These are phyloP conservation scores for Lanzia echinophila DNA, from an alignment of 2,329 filamentous ascomycete genomes.

Conservation along the genomic window DNA sequence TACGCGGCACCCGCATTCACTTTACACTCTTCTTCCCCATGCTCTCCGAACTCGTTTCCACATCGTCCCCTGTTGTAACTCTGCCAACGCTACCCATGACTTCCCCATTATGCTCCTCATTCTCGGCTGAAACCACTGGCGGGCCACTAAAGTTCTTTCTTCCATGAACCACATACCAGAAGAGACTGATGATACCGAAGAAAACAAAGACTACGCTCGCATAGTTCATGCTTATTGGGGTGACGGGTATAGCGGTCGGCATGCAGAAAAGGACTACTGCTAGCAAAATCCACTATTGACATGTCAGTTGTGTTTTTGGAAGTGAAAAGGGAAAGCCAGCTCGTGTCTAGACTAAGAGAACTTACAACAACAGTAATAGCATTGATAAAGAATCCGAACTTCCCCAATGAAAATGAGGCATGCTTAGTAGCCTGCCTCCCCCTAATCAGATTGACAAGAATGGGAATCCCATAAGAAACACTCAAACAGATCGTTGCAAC, in stretches of 20 bases:
- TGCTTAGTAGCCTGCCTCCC: constrained; percentile 58
- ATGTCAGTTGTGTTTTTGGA: background rate
- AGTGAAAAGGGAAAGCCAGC: background rate
- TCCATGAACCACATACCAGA: constrained; percentile 58
- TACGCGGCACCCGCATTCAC: background rate
- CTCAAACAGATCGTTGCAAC: constrained; percentile 74
- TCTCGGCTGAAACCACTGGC: constrained; percentile 20
- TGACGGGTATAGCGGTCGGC: constrained; percentile 56
- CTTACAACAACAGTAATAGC: constrained; percentile 47
- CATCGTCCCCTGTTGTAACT: constrained; percentile 14
- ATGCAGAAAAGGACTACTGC: constrained; percentile 71
- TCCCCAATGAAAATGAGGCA: constrained; percentile 62
- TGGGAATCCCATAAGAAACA: constrained; percentile 69
- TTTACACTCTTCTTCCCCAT: constrained; percentile 6
- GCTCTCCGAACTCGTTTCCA: constrained; percentile 5
- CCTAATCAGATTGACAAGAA: constrained; percentile 62
- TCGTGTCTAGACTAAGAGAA: background rate
- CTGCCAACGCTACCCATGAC: constrained; percentile 19
- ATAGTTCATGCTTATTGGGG: constrained; percentile 56
- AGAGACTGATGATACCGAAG: constrained; percentile 51
- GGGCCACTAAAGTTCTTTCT: constrained; percentile 59
- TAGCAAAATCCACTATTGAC: constrained; percentile 54
- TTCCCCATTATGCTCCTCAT: constrained; percentile 22
- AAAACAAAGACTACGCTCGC: constrained; percentile 59
- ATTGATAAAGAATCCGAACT: constrained; percentile 63